Evolutionary conservation across 208 protist genomes (phyloP).

Genomic region (Leptomonas pyrrhocoris): DNA sequence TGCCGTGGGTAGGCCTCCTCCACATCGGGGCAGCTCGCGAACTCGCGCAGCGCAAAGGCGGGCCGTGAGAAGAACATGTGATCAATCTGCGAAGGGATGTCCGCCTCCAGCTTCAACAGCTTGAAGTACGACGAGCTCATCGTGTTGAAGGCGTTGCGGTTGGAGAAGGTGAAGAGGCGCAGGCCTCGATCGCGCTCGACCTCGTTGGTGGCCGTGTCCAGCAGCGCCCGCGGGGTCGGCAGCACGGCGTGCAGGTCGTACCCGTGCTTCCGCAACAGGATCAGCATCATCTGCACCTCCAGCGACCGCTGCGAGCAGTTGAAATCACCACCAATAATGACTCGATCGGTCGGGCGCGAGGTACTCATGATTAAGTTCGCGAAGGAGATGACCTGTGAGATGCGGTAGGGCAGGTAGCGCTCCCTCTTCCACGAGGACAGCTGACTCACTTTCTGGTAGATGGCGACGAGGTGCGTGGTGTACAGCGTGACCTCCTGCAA

Average conservation of each 20-base stretch:
- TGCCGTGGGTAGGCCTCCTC: constrained; percentile 41
- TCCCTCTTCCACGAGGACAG: constrained; percentile 68
- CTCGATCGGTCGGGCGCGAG: constrained; percentile 60
- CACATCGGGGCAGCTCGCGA: constrained; percentile 78
- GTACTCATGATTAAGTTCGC: constrained; percentile 79
- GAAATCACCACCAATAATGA: constrained; percentile 90
- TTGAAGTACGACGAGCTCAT: constrained; percentile 80
- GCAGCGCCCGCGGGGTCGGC: constrained; percentile 36
- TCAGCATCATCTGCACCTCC: constrained; percentile 80
- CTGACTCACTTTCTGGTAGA: constrained; percentile 72
- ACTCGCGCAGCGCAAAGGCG: constrained; percentile 56
- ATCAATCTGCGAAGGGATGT: constrained; percentile 86
- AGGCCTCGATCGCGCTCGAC: constrained; percentile 26
- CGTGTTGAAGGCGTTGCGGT: constrained; percentile 80
- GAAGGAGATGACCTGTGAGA: constrained; percentile 81
- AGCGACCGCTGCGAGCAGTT: constrained; percentile 81
- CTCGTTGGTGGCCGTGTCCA: constrained; percentile 25
- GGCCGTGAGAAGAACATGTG: constrained; percentile 77
- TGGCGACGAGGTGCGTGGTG: constrained; percentile 82
- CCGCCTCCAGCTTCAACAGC: constrained; percentile 67
- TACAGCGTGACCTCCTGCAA: constrained; percentile 72
- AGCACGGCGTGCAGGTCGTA: constrained; percentile 75
- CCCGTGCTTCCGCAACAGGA: constrained; percentile 69
- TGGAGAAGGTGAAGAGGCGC: constrained; percentile 69
- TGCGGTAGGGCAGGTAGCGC: constrained; percentile 78